Conservation (phyloP, 371 early-diverging fungal species). For the Mucor piriformis region DNA sequence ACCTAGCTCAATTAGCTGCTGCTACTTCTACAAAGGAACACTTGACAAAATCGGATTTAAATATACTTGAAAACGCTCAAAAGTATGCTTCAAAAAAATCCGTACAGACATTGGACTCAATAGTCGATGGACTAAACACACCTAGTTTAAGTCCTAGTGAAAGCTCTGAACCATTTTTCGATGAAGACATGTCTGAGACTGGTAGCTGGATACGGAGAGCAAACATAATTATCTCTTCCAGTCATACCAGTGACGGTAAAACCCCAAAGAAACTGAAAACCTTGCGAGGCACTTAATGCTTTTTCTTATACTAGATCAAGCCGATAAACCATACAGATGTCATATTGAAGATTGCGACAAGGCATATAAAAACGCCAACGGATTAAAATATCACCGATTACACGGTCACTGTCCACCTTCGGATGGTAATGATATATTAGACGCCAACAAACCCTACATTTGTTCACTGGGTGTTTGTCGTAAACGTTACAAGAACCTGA, state of each 20-base stretch:
- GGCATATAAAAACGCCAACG: constrained; percentile 94
- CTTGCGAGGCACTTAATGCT: background rate
- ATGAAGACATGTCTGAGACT: background rate
- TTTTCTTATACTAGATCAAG: background rate
- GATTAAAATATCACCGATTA: constrained; percentile 88
- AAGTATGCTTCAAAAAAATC: constrained; percentile 16
- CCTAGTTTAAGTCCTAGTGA: constrained; percentile 16
- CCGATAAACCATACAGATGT: constrained; percentile 76
- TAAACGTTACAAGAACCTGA: constrained; percentile 94
- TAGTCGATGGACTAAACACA: constrained; percentile 11
- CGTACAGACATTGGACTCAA: constrained; percentile 16
- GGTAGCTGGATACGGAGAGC: constrained; percentile 1
- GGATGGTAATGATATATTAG: constrained; percentile 28
- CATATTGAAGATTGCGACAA: constrained; percentile 80
- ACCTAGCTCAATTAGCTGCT: background rate
- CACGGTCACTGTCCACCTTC: constrained; percentile 69
- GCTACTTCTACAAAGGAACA: constrained; percentile 1
- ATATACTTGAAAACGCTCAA: constrained; percentile 29
- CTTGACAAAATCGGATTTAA: constrained; percentile 9
- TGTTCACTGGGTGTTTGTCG: constrained; percentile 82
- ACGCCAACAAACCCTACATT: constrained; percentile 70
- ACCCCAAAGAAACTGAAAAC: background rate
- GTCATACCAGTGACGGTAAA: background rate
- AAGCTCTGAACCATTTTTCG: background rate
- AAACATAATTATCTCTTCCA: background rate